Conservation (phyloP, 1,284 basidiomycete species). For the Cronartium quercuum region DNA sequence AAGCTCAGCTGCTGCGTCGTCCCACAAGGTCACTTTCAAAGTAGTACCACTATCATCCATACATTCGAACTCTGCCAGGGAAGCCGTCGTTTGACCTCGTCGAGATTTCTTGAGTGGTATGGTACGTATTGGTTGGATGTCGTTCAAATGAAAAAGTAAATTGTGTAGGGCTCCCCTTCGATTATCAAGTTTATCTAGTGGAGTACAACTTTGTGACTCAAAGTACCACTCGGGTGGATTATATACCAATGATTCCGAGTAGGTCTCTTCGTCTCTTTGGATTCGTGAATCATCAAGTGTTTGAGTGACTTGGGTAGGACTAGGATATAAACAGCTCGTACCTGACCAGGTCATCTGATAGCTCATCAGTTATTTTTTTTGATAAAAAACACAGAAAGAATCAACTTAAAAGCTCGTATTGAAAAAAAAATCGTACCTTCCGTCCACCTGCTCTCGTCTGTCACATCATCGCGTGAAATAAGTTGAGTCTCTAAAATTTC, state of each 20-base stretch:
- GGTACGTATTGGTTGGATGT: neutral
- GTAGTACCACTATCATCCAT: constrained; percentile 24
- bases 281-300: neutral
- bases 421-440: no score
- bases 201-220: constrained; percentile 14
- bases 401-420: neutral
- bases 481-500: neutral
- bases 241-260: constrained; percentile 19
- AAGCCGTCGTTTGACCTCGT: neutral
- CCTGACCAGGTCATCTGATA: neutral
- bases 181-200: constrained; percentile 6
- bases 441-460: neutral
- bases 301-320: neutral
- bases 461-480: neutral
- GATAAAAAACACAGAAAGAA: neutral
- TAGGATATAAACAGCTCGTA: neutral
- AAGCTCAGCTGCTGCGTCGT: constrained; percentile 25
- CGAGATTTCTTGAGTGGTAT: constrained; percentile 25
- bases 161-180: neutral
- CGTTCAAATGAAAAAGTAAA: constrained; percentile 9
- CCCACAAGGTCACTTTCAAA: constrained; percentile 23
- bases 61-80: constrained; percentile 26
- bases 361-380: neutral
- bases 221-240: constrained; percentile 35
- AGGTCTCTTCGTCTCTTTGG: neutral